Conservation (phyloP, 2,329 filamentous ascomycete species). For the Ophiocordyceps camponoti-saundersi region DNA sequence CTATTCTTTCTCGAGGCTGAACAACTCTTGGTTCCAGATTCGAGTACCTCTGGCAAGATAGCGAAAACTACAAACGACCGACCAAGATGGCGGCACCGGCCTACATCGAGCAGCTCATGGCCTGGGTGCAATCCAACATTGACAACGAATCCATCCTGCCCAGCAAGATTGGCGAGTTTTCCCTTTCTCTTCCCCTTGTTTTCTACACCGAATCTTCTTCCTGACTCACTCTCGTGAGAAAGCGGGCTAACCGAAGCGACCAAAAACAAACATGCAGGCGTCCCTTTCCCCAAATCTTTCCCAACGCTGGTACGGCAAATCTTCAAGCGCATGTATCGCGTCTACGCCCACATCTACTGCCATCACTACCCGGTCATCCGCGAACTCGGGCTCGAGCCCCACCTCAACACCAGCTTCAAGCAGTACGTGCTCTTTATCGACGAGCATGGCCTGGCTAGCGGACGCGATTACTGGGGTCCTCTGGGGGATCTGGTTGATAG, state of each 20-base stretch:
- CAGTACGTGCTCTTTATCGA: conserved; percentile 98
- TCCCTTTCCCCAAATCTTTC: conserved; percentile 90
- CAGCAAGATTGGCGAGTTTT: conserved; percentile 58
- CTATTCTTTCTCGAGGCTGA: neutral
- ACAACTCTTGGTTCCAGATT: conserved; percentile 38
- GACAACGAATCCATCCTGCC: conserved; percentile 93
- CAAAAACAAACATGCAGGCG: conserved; percentile 42
- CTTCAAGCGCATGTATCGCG: conserved; percentile 96
- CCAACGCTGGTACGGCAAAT: conserved; percentile 78
- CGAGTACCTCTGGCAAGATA: conserved; percentile 98
- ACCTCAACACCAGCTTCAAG: conserved; percentile 98
- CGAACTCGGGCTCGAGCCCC: conserved; percentile 85
- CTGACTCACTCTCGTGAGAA: neutral
- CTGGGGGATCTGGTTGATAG: conserved; percentile 91
- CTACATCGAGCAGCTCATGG: conserved; percentile 96
- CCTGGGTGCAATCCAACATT: conserved; percentile 88
- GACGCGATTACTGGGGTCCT: conserved; percentile 95
- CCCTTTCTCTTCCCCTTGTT: neutral
- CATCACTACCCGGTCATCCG: conserved; percentile 97
- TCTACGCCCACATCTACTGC: conserved; percentile 99
- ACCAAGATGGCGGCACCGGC: conserved; percentile 96
- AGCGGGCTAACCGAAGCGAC: conserved; percentile 3
- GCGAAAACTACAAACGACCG: conserved; percentile 79
- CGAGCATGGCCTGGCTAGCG: conserved; percentile 81
- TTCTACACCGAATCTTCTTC: too few species aligned